Evolutionary conservation across 352 stramenopile species (phyloP).

Genomic region (Pythium utonaiense): DNA sequence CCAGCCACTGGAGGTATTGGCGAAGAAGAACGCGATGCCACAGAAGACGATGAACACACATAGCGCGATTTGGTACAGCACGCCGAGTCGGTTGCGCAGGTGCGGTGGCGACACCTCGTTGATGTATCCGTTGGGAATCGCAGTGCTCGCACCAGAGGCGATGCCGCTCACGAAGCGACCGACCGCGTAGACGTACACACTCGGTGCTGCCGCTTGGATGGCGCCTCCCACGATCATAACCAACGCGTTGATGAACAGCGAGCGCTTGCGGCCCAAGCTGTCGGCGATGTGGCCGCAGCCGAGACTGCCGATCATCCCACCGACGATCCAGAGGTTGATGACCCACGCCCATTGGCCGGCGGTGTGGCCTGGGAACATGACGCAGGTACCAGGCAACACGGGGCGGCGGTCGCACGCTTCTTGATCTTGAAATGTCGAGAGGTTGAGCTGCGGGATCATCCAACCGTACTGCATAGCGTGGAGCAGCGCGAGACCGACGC

Average conservation of each 20-base stretch:
- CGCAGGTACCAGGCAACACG: constrained; percentile 29
- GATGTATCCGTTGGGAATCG: constrained; percentile 26
- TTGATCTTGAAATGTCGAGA: constrained; percentile 38
- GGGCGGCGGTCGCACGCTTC: constrained; percentile 34
- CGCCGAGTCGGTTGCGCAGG: constrained; percentile 30
- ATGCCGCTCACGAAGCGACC: constrained; percentile 47
- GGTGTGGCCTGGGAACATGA: constrained; percentile 58
- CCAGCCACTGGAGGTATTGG: constrained; percentile 44
- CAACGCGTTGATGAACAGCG: constrained; percentile 26
- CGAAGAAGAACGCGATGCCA: constrained; percentile 52
- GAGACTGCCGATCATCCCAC: constrained; percentile 46
- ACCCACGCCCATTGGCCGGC: constrained; percentile 48
- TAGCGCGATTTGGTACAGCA: constrained; percentile 43
- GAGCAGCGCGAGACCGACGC: constrained; percentile 33
- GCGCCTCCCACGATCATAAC: constrained; percentile 37
- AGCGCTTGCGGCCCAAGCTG: constrained; percentile 41
- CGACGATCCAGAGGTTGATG: constrained; percentile 54
- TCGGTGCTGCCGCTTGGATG: constrained; percentile 28
- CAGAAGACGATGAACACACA: constrained; percentile 40
- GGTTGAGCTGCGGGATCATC: constrained; percentile 44
- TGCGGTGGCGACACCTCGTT: constrained; percentile 30
- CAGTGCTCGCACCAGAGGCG: constrained; percentile 36
- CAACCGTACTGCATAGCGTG: constrained; percentile 49
- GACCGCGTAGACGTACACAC: constrained; percentile 30
- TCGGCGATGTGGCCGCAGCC: constrained; percentile 33